These are phyloP conservation scores for Pythium vanterpoolii DNA, from an alignment of 352 stramenopile genomes.

Conservation along the genomic window DNA sequence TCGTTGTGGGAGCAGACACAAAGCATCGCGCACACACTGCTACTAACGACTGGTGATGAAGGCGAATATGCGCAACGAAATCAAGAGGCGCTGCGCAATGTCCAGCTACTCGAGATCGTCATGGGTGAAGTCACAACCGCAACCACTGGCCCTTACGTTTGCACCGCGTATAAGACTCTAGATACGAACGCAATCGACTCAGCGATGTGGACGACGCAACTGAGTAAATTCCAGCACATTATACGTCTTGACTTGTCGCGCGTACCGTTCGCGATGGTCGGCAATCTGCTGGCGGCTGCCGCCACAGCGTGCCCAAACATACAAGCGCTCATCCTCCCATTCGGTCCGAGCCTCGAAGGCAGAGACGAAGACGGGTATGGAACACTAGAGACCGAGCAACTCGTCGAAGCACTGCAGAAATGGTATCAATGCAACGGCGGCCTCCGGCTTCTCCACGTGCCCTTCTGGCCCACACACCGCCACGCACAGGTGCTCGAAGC, in stretches of 20 bases:
- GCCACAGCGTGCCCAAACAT: neutral
- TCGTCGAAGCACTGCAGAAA: neutral
- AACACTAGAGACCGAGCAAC: neutral
- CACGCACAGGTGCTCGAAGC: neutral
- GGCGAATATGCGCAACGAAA: neutral
- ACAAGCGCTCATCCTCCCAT: constrained; percentile 4
- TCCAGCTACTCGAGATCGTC: neutral
- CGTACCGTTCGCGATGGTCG: neutral
- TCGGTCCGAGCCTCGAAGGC: neutral
- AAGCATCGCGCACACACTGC: neutral
- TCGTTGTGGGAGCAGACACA: neutral
- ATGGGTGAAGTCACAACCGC: neutral
- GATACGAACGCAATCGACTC: neutral
- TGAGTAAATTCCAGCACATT: constrained; percentile 8
- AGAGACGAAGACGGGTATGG: neutral
- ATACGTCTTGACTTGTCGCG: constrained; percentile 6
- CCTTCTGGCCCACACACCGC: neutral
- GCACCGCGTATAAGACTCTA: neutral
- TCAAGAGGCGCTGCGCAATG: neutral
- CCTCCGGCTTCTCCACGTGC: constrained; percentile 8
- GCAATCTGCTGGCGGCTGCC: constrained; percentile 1
- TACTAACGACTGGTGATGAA: neutral
- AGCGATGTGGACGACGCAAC: neutral
- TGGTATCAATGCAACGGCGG: constrained; percentile 9
- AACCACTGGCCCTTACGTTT: neutral